Percentiles rank a stretch among this genome's conserved stretches.
These are phyloP conservation scores for Daedaleopsis nitida DNA, from an alignment of 768 basidiomycete genomes.

Conservation along the genomic window DNA sequence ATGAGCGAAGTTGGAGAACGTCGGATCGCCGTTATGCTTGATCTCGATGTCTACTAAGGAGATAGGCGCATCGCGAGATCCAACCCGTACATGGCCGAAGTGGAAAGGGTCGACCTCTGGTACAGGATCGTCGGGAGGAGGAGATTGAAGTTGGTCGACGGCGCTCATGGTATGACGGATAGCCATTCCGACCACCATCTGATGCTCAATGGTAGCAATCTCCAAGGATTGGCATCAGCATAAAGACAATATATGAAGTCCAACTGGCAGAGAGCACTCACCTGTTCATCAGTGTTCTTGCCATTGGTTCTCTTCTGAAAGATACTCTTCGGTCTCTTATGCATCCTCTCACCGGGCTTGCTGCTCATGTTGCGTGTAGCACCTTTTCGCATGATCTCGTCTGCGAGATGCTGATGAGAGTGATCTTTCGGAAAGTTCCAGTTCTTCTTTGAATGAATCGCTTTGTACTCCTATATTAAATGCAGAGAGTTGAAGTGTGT, in stretches of 20 bases:
- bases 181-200: neutral
- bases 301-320: neutral
- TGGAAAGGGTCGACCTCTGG: too few relatives aligned
- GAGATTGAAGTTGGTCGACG: too few relatives aligned
- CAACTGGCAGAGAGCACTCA: neutral
- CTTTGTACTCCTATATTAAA: neutral
- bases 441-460: neutral
- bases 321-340: constrained; percentile 1
- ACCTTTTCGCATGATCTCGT: constrained; percentile 7
- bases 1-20: too few relatives aligned
- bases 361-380: constrained; percentile 5
- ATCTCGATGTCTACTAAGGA: too few relatives aligned
- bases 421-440: constrained; percentile 17
- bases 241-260: too few relatives aligned
- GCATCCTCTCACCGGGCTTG: constrained; percentile 9
- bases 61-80: too few relatives aligned
- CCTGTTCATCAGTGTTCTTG: constrained; percentile 7
- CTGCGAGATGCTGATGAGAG: constrained; percentile 4
- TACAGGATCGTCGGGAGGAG: too few relatives aligned
- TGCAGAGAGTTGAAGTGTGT: too few relatives aligned
- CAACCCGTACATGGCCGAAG: too few relatives aligned
- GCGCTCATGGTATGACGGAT: constrained; percentile 25
- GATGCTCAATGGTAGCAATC: neutral
- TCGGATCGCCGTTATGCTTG: too few relatives aligned
- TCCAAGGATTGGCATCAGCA: neutral